phyloP scores from a whole-genome alignment of 805 yeast species.

The Candida lessepsii region DNA sequence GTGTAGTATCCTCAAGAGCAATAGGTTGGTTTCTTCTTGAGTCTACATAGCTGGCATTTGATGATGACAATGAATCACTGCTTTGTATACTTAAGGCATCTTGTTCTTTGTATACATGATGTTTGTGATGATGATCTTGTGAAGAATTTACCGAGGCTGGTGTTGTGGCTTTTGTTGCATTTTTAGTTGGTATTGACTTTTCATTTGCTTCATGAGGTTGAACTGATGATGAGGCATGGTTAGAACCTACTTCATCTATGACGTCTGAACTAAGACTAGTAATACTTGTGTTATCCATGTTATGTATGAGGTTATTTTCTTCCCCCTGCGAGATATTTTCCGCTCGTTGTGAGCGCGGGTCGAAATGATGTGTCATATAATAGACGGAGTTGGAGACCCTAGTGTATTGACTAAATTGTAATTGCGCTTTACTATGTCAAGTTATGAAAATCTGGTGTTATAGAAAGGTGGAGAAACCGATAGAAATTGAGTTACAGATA shows the following conservation, averaged over 20 bases:
- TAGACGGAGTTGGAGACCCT: too few relatives aligned
- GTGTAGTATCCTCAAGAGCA: slow-evolving; percentile 7
- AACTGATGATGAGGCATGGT: neutral
- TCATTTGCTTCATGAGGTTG: too few relatives aligned
- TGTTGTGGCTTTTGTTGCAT: neutral
- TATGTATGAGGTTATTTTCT: neutral
- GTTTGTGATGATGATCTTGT: neutral
- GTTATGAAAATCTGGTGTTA: too few relatives aligned
- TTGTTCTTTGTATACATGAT: neutral
- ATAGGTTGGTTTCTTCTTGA: slow-evolving; percentile 5
- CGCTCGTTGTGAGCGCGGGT: too few relatives aligned
- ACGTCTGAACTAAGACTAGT: slow-evolving; percentile 8
- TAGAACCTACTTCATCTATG: neutral
- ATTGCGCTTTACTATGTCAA: too few relatives aligned
- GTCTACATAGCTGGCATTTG: slow-evolving; percentile 1
- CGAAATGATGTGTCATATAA: too few relatives aligned
- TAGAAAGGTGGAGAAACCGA: too few relatives aligned
- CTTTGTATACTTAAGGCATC: slow-evolving; percentile 12
- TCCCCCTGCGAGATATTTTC: neutral
- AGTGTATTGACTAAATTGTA: too few relatives aligned
- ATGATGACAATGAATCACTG: slow-evolving; percentile 6
- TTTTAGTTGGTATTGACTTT: too few relatives aligned
- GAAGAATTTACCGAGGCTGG: too few relatives aligned
- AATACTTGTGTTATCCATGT: slow-evolving; percentile 4
- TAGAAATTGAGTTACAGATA: too few relatives aligned